Evolutionary conservation across 1,284 basidiomycete genomes (phyloP).

Genomic region (Microbotryum scabiosae): DNA sequence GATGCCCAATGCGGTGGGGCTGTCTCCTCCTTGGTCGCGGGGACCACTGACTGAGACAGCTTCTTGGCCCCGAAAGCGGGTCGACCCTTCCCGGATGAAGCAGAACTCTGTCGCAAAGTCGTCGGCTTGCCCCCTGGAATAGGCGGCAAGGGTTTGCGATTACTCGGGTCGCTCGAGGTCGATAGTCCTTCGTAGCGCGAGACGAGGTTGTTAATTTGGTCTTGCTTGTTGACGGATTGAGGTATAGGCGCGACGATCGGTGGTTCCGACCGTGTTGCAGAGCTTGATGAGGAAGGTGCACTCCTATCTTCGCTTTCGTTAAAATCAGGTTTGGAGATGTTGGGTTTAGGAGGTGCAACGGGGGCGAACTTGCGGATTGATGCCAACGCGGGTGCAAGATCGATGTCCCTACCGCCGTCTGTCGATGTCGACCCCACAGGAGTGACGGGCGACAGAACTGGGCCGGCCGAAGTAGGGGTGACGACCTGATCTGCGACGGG

Average conservation of each 20-base stretch:
- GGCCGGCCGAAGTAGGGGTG: too few species aligned
- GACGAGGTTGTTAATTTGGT: constrained; percentile 29
- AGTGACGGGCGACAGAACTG: background rate
- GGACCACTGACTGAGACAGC: background rate
- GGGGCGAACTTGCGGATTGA: constrained; percentile 30
- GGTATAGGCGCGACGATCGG: constrained; percentile 17
- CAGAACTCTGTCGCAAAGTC: background rate
- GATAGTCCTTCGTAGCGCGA: constrained; percentile 29
- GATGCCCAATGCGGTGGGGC: background rate
- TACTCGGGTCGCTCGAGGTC: background rate
- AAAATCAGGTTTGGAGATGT: background rate
- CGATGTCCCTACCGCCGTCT: constrained; percentile 22
- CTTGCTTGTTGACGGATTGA: constrained; percentile 3
- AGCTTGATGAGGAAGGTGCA: background rate
- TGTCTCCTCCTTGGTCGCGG: background rate
- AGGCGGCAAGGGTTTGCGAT: background rate
- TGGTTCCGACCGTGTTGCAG: constrained; percentile 1
- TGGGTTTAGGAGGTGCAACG: background rate
- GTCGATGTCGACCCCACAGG: background rate
- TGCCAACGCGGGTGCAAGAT: constrained; percentile 29
- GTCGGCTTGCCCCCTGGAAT: background rate
- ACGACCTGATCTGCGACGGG: too few species aligned
- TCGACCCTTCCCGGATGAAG: background rate
- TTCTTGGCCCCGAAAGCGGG: background rate
- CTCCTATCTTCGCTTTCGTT: background rate